Evolutionary conservation across 2,329 filamentous ascomycete species (phyloP), one percentile per base, ranked within the genome.

Genomic region (Sporothrix pseudoabietina): DNA sequence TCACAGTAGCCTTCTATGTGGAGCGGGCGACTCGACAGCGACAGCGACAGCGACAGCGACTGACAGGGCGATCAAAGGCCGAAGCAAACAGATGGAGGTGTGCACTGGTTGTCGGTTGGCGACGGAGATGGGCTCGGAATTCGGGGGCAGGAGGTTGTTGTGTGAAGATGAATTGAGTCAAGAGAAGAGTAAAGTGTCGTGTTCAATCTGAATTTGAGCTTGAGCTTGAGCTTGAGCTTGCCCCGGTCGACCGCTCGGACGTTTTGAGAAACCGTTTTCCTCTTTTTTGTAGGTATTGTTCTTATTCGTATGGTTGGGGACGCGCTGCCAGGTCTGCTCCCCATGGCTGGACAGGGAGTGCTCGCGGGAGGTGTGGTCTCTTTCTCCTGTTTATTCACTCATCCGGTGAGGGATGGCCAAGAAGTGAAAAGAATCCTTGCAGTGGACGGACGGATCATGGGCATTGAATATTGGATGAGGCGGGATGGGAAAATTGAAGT

Each of bases 271-370:
- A 55, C 9, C 22, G 52, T 55, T 47, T 19, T 9, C 26, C 12
- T 16, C 32, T 52, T 16, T 6, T 7, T 10, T 32, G 12, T 22
- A n/a, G 6, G 16, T 54, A 22, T 26, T 66, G n/a, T 41, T 47
- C 12, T 14, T 12, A 22, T 47, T 22, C 22, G 10, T 49, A 30
- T 66, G 54, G 22, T 35, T 69, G 63, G 39, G 63, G 63, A 30
- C 22, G 32, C 55, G 30, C 26, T 35, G 14, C 14, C 44, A 5
- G 44, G 12, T 52, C 65, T 44, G 44, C 65, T 69, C 65, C 63
- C 65, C 65, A 69, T 69, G 65, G 65, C 65, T 44, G 39, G 5
- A n/a, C 32, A 63, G 59, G 30, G 16, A 54, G 22, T 55, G 52
- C 14, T 22, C 52, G 22, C 8, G 52, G 14, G 10, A 6, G n/a